These are phyloP conservation scores for Mallotus japonicus DNA, from an alignment of 441 rosid species.

Conservation along the genomic window DNA sequence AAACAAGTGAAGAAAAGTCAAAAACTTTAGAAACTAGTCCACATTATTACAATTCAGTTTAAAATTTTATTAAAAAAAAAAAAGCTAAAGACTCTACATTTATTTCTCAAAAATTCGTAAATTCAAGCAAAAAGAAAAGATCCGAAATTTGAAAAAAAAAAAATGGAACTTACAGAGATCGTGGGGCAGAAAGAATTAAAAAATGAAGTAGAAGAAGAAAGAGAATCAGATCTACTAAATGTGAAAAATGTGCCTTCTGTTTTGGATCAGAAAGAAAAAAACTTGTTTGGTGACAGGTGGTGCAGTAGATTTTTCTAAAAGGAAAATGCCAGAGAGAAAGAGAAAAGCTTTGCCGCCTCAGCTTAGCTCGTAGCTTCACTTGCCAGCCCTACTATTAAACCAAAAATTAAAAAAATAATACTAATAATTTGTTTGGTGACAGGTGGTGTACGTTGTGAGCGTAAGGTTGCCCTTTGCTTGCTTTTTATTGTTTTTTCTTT, in stretches of 20 bases:
- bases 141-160: constrained; percentile 1
- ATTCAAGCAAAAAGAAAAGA: not conserved
- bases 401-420: no score
- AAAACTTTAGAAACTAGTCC: not conserved
- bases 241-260: not conserved
- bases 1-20: not conserved
- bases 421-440: no score
- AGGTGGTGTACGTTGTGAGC: not conserved
- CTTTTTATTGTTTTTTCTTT: not conserved
- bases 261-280: not conserved
- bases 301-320: not conserved
- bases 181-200: not conserved
- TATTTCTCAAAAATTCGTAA: no score
- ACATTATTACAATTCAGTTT: no score
- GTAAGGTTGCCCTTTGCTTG: no score
- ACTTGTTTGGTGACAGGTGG: not conserved
- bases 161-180: constrained; percentile 14
- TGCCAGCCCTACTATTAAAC: not conserved
- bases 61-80: no score
- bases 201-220: no score
- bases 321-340: not conserved
- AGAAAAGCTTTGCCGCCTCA: not conserved
- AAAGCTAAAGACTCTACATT: no score
- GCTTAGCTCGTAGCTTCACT: not conserved
- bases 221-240: not conserved